Percentiles rank a stretch among this genome's conserved stretches.
phyloP scores from a whole-genome alignment of 257 asterid genomes.

The Ophiorrhiza pumila region DNA sequence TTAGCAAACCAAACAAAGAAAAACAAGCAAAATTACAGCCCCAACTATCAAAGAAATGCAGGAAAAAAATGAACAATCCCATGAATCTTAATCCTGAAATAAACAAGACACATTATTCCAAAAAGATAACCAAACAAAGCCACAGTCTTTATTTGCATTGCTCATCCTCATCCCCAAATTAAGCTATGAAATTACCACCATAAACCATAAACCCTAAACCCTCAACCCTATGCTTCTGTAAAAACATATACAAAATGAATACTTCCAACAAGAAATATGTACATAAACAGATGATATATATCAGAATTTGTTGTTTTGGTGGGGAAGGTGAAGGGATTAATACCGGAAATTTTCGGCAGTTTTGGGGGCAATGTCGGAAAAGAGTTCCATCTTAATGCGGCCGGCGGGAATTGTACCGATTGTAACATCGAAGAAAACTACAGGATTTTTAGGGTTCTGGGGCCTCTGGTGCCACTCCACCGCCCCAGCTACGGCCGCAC shows the following conservation, averaged over 20 bases:
- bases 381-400: constrained; percentile 96
- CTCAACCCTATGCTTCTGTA: background rate
- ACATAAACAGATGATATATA: background rate
- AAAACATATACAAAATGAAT: background rate
- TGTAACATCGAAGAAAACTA: constrained; percentile 85
- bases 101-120: background rate
- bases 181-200: background rate
- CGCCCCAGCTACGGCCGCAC: constrained; percentile 25
- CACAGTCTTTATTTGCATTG: background rate
- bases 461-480: constrained; percentile 99
- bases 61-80: background rate
- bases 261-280: background rate
- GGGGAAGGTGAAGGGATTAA: background rate
- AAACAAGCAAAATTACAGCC: background rate
- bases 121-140: background rate
- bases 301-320: background rate
- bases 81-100: background rate
- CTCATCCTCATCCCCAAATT: background rate
- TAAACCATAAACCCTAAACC: background rate
- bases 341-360: constrained; percentile 93
- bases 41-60: background rate
- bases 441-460: constrained; percentile 82
- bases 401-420: constrained; percentile 92
- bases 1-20: background rate
- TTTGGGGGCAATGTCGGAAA: constrained; percentile 88